A percentile compares a stretch with the other conserved stretches of the same genome.
Evolutionary conservation across 2,329 filamentous ascomycete species (phyloP).

Genomic region (Apiospora sp.): DNA sequence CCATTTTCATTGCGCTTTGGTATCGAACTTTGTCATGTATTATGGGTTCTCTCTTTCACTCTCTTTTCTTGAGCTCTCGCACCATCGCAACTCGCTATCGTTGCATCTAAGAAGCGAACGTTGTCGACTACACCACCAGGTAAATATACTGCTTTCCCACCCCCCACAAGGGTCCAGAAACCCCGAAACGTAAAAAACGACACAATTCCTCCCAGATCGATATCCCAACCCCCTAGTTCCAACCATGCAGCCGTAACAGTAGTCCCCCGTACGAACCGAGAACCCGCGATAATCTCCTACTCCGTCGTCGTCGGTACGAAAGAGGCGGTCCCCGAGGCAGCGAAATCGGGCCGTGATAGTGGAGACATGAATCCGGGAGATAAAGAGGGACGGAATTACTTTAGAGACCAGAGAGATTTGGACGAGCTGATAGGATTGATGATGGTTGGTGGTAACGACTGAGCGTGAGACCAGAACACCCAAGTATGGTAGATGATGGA

Average conservation of each 20-base stretch:
- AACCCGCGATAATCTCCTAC: background rate
- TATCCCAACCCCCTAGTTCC: background rate
- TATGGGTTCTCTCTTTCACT: background rate
- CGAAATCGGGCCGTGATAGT: background rate
- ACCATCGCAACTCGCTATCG: background rate
- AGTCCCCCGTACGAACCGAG: background rate
- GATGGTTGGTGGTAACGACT: constrained; percentile 13
- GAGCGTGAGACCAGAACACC: constrained; percentile 17
- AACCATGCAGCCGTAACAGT: background rate
- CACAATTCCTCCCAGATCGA: background rate
- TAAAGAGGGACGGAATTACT: background rate
- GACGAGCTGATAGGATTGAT: constrained; percentile 5
- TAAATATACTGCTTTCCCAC: background rate
- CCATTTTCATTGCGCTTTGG: background rate
- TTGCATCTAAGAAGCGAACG: background rate
- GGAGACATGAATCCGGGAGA: background rate
- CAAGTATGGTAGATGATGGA: constrained; percentile 1
- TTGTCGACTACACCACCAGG: background rate
- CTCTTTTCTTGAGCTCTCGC: background rate
- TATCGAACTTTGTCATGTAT: background rate
- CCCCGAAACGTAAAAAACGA: background rate
- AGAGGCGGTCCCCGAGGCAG: background rate
- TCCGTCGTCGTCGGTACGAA: background rate
- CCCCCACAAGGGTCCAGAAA: background rate
- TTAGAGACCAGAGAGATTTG: background rate